Percentiles rank a stretch among this genome's conserved stretches.
Evolutionary conservation across 2,329 filamentous ascomycete species (phyloP).

Genomic region (Trichoderma oligosporum): DNA sequence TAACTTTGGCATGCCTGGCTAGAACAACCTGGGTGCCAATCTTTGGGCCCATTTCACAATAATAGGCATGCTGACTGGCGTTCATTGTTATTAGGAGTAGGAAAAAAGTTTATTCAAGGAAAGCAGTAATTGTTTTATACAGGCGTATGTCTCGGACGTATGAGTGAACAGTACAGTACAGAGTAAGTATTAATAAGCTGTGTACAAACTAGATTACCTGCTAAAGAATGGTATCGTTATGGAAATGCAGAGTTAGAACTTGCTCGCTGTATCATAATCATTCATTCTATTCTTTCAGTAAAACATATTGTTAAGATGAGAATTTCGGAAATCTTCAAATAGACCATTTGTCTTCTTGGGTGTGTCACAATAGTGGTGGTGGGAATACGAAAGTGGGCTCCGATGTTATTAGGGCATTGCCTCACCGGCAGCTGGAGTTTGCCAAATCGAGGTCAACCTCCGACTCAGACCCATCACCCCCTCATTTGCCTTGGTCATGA

Average conservation of each 20-base stretch:
- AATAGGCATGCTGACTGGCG: neutral
- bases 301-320: neutral
- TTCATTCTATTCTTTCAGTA: too few relatives aligned
- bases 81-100: neutral
- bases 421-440: neutral
- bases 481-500: too few relatives aligned
- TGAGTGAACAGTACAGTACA: too few relatives aligned
- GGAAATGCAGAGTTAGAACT: too few relatives aligned
- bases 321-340: neutral
- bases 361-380: neutral
- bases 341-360: neutral
- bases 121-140: neutral
- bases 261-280: too few relatives aligned
- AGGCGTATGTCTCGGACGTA: neutral
- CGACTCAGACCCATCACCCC: neutral
- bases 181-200: too few relatives aligned
- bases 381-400: neutral
- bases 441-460: constrained; percentile 1
- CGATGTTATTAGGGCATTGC: neutral
- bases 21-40: too few relatives aligned
- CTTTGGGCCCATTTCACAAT: too few relatives aligned
- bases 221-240: too few relatives aligned
- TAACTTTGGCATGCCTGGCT: neutral
- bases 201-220: too few relatives aligned
- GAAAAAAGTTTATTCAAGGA: neutral